Conservation (phyloP, 768 basidiomycete genomes). For the Mycena sanguinolenta region DNA sequence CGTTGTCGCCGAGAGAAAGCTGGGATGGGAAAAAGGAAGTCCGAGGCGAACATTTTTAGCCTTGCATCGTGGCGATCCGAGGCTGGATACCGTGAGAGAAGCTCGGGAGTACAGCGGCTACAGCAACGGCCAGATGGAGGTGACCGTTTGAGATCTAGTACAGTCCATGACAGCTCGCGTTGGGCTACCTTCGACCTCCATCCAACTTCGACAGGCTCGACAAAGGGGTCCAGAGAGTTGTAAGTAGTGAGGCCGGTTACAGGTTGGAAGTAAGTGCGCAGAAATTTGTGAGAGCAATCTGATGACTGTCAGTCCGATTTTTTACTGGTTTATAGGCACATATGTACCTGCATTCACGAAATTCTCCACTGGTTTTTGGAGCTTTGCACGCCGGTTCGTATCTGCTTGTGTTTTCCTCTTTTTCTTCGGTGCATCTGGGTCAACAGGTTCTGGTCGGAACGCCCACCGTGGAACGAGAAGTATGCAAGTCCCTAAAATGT, state of each 20-base stretch:
- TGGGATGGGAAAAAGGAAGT: no score
- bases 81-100: constrained; percentile 4
- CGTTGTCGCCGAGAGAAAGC: no score
- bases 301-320: no score
- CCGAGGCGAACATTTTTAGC: no score
- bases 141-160: constrained; percentile 21
- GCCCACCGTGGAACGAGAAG: no score
- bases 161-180: constrained; percentile 6
- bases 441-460: background rate
- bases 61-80: no score
- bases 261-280: no score
- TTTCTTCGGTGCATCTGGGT: background rate
- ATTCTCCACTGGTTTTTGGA: constrained; percentile 1
- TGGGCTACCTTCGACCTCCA: constrained; percentile 3
- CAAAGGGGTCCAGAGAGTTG: background rate
- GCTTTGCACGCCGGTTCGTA: background rate
- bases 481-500: constrained; percentile 4
- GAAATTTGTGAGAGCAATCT: no score
- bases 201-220: background rate
- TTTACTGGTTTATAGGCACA: background rate
- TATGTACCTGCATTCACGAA: background rate
- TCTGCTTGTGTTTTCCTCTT: background rate
- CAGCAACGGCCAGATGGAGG: constrained; percentile 18
- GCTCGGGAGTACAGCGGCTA: constrained; percentile 17
- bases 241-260: no score